Evolutionary conservation across 352 stramenopile species (phyloP), one percentile per base, ranked within the genome.

Genomic region (Elongisporangium senticosum): DNA sequence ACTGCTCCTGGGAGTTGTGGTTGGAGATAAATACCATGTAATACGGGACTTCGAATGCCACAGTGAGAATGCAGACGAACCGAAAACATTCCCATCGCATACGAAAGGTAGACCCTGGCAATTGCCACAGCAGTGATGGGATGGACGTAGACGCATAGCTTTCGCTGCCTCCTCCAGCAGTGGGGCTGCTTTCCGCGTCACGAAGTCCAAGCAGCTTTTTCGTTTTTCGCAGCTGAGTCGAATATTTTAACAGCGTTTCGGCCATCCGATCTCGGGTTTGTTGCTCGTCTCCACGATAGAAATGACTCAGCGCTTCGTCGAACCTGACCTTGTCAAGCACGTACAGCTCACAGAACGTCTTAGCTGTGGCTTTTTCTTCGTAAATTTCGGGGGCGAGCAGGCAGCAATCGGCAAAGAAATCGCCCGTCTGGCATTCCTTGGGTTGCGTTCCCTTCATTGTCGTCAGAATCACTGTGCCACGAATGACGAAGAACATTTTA

Each of bases 301-400:
- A 93, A 17, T 76, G 67, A 7, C 22, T 26, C 10, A 91, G 58
- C 1, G 74, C 76, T 6, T 73, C 67, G 43, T 93, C 77, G 26
- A 93, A 89, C 2, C 74, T 71, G 2, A 61, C 55, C 51, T 87
- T 89, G 3, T 86, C 72, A 8, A 93, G 59, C 17, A 88, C 77
- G 49, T 90, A 89, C 2, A 93, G 68, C 50, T 93, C 83, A n/a
- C 81, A 93, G 56, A 93, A 93, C 0, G 83, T 89, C 58, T 87
- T 89, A 4, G 83, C 83, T 0, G 82, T 57, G 0, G 83, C 83
- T 39, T 86, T 89, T 51, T 91, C 81, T 55, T 90, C 79, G 48
- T 81, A 88, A 47, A 63, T 74, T 7, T 86, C 80, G 0, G 81
- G 76, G 2, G 56, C 57, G 4, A 90, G 62, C 8, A 90, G 56